These are phyloP conservation scores for Metschnikowia noctiluminum DNA, from an alignment of 805 yeast genomes.

Conservation along the genomic window DNA sequence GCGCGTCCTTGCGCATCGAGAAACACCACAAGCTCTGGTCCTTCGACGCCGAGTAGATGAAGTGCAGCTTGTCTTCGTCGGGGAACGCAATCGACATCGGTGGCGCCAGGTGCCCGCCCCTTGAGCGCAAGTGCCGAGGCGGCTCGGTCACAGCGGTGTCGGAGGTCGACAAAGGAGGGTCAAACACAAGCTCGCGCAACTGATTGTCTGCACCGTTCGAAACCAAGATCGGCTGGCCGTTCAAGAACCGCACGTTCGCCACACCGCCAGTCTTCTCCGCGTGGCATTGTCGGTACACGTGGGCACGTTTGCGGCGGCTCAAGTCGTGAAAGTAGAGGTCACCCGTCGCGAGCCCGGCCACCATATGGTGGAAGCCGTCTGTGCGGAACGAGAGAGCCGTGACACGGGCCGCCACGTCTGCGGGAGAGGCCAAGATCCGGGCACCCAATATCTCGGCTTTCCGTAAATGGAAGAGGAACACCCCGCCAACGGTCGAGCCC, in stretches of 20 bases:
- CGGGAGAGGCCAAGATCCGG: slow-evolving; percentile 47
- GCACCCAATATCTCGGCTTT: slow-evolving; percentile 51
- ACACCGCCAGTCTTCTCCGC: slow-evolving; percentile 74
- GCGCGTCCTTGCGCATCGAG: slow-evolving; percentile 93
- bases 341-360: slow-evolving; percentile 74
- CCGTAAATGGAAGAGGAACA: slow-evolving; percentile 63
- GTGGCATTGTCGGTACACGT: slow-evolving; percentile 70
- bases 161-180: slow-evolving; percentile 74
- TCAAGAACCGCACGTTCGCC: slow-evolving; percentile 65
- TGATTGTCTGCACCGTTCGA: slow-evolving; percentile 91
- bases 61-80: slow-evolving; percentile 73
- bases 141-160: slow-evolving; percentile 71
- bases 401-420: slow-evolving; percentile 39
- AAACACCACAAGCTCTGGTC: slow-evolving; percentile 89
- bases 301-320: slow-evolving; percentile 68
- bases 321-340: slow-evolving; percentile 85
- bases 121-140: slow-evolving; percentile 84
- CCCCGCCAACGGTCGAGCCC: slow-evolving; percentile 68
- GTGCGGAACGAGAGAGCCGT: slow-evolving; percentile 81
- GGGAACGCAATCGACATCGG: slow-evolving; percentile 76
- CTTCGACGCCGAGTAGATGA: slow-evolving; percentile 77
- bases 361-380: slow-evolving; percentile 82
- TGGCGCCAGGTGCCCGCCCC: slow-evolving; percentile 98
- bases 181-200: slow-evolving; percentile 87
- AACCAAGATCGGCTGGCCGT: slow-evolving; percentile 88